phyloP scores from a whole-genome alignment of 73 alveolate genomes.

The Blepharisma stoltei region DNA sequence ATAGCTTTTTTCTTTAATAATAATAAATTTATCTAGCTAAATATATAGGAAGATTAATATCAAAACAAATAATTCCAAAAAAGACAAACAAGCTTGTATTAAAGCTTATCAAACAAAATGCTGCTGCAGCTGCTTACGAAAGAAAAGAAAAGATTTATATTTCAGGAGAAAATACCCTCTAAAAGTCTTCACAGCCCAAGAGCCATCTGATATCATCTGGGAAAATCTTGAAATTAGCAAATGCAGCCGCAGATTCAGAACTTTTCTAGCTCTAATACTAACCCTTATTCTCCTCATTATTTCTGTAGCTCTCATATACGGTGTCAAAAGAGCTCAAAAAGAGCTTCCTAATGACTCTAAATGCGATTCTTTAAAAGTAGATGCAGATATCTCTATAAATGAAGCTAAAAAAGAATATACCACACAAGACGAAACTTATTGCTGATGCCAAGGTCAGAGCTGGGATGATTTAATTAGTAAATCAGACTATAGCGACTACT shows the following conservation, averaged over 20 bases:
- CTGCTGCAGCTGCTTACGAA: neutral
- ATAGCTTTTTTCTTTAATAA: no score
- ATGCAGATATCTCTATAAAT: neutral
- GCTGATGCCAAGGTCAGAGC: neutral
- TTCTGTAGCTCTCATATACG: slow-evolving; percentile 11
- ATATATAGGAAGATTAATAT: no score
- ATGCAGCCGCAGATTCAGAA: slow-evolving; percentile 12
- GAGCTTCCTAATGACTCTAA: slow-evolving; percentile 5
- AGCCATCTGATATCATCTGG: slow-evolving; percentile 33
- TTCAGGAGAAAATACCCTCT: neutral
- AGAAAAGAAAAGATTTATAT: neutral
- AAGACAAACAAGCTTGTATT: slow-evolving; percentile 10
- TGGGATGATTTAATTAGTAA: neutral
- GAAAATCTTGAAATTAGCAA: slow-evolving; percentile 31
- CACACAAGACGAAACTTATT: neutral
- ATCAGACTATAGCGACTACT: neutral
- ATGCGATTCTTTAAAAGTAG: neutral
- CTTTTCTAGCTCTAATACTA: neutral
- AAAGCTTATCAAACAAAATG: neutral
- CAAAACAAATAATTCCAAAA: neutral
- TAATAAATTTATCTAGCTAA: no score
- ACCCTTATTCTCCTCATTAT: neutral
- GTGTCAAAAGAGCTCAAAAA: slow-evolving; percentile 12
- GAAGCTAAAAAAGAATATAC: neutral
- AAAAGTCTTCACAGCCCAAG: neutral